These are phyloP conservation scores for Takashimella tepidaria DNA, from an alignment of 1,284 basidiomycete genomes.

Conservation along the genomic window DNA sequence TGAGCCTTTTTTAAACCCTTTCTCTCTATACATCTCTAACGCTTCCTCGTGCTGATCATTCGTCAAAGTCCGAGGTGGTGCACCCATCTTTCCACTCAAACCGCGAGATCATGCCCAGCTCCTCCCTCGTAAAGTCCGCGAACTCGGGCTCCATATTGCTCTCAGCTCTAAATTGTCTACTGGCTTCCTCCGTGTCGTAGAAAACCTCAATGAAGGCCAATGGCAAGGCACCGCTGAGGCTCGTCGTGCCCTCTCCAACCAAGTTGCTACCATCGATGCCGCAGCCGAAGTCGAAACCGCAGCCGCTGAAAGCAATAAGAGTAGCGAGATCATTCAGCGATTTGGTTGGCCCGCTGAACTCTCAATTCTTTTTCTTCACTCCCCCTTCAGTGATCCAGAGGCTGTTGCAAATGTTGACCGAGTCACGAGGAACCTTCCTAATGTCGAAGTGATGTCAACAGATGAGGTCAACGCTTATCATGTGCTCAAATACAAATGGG, in stretches of 20 bases:
- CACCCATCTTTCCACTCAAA: slow-evolving; percentile 82
- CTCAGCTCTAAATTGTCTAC: slow-evolving; percentile 75
- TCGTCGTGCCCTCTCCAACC: slow-evolving; percentile 50
- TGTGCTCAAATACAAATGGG: slow-evolving; percentile 61
- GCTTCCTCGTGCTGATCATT: background rate
- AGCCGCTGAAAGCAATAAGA: slow-evolving; percentile 53
- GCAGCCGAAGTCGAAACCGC: slow-evolving; percentile 31
- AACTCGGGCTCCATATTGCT: slow-evolving; percentile 88
- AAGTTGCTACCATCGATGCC: slow-evolving; percentile 21
- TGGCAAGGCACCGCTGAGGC: slow-evolving; percentile 41
- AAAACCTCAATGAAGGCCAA: slow-evolving; percentile 58
- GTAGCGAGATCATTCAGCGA: slow-evolving; percentile 33
- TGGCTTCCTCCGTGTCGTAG: slow-evolving; percentile 67
- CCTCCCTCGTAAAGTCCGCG: slow-evolving; percentile 80
- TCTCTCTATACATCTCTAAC: background rate
- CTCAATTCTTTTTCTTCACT: slow-evolving; percentile 43
- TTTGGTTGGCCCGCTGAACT: slow-evolving; percentile 35
- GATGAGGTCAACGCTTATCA: slow-evolving; percentile 71
- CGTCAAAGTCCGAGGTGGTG: slow-evolving; percentile 64
- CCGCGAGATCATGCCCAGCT: slow-evolving; percentile 87
- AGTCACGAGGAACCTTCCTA: slow-evolving; percentile 50
- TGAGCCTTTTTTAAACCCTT: background rate
- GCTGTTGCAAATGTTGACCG: slow-evolving; percentile 20
- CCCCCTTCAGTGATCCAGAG: slow-evolving; percentile 22
- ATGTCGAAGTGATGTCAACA: slow-evolving; percentile 58